Percentiles rank a stretch among this genome's conserved stretches.
phyloP scores from a whole-genome alignment of 2,329 filamentous ascomycete genomes.

The Calonectria hawksworthii region DNA sequence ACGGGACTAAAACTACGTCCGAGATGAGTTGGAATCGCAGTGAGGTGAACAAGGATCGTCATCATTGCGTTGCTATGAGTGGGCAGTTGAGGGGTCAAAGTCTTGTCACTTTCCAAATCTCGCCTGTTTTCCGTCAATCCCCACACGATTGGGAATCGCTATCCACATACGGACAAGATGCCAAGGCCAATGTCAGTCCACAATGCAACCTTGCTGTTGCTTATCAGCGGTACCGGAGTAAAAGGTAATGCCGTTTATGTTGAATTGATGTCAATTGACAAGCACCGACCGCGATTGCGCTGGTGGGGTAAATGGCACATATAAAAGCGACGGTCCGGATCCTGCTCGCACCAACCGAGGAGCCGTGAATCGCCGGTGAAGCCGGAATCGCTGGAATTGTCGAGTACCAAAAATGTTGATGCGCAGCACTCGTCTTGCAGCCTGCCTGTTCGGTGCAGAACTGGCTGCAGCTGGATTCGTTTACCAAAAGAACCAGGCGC shows the following conservation, averaged over 20 bases:
- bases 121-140: background rate
- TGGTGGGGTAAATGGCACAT: background rate
- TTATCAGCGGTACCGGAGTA: constrained; percentile 2
- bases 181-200: constrained; percentile 10
- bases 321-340: background rate
- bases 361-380: background rate
- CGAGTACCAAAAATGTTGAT: background rate
- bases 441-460: background rate
- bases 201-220: background rate
- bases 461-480: background rate
- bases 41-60: background rate
- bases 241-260: background rate
- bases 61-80: background rate
- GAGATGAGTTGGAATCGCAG: background rate
- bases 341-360: background rate
- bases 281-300: background rate
- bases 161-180: background rate
- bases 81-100: background rate
- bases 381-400: too few relatives aligned
- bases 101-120: constrained; percentile 6
- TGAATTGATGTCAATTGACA: background rate
- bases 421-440: background rate
- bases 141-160: background rate
- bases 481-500: background rate
- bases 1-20: background rate